phyloP scores from a whole-genome alignment of 306 rosid genomes.

The Abrus pulchellus region DNA sequence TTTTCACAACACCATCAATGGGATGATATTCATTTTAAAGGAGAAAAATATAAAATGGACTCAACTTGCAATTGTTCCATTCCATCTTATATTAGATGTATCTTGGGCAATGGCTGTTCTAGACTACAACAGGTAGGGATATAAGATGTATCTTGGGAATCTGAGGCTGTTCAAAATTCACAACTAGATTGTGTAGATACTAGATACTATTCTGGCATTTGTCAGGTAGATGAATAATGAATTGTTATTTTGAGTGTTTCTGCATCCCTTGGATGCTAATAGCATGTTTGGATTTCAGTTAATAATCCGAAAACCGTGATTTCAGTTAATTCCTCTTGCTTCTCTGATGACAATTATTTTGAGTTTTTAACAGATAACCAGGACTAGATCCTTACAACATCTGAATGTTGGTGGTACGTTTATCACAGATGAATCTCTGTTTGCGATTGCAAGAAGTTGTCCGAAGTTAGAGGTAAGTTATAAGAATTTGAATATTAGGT shows the following conservation, averaged over 20 bases:
- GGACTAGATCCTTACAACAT: constrained; percentile 75
- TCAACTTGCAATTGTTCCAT: neutral
- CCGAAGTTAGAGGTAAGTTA: constrained; percentile 77
- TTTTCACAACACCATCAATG: neutral
- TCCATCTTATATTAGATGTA: no score
- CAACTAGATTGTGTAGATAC: neutral
- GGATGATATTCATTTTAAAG: neutral
- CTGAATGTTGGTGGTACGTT: constrained; percentile 93
- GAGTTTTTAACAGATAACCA: constrained; percentile 65
- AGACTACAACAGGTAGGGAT: neutral
- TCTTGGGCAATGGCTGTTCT: no score
- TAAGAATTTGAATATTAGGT: neutral
- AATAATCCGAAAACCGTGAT: neutral
- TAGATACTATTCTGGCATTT: constrained; percentile 10
- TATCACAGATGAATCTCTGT: constrained; percentile 86
- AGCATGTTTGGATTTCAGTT: neutral
- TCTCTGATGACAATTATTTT: constrained; percentile 26
- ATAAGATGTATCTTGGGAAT: neutral
- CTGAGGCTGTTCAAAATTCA: neutral
- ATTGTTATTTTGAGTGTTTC: constrained; percentile 14
- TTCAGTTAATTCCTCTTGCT: constrained; percentile 8
- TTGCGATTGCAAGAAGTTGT: constrained; percentile 74
- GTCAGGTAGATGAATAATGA: constrained; percentile 16
- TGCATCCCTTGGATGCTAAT: neutral
- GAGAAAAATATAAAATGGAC: neutral